A percentile compares a stretch with the other conserved stretches of the same genome.
Conservation (phyloP, 345 rosid genomes). For the Boechera divaricarpa region DNA sequence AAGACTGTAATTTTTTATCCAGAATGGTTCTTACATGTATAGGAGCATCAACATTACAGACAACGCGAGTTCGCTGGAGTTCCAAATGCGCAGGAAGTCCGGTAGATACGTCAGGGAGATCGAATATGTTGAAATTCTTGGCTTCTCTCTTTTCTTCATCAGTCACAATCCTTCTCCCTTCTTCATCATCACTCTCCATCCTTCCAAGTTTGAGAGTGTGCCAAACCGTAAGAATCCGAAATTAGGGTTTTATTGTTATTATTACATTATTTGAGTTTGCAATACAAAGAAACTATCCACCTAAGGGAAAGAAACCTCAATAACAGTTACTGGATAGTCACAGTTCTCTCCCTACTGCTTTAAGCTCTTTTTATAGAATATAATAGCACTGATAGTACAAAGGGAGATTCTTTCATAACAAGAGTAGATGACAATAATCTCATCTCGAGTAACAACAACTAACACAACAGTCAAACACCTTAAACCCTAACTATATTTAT, state of each 20-base stretch:
- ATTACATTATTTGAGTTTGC: too few species aligned
- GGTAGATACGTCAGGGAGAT: conserved; percentile 73
- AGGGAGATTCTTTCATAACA: neutral
- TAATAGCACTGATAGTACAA: neutral
- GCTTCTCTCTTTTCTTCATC: conserved; percentile 34
- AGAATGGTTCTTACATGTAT: conserved; percentile 54
- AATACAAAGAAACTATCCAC: too few species aligned
- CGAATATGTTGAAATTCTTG: conserved; percentile 47
- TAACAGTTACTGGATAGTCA: neutral
- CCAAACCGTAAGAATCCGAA: too few species aligned
- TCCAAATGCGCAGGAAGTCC: conserved; percentile 76
- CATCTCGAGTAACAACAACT: neutral
- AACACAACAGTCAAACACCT: conserved; percentile 12
- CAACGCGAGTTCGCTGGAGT: conserved; percentile 73
- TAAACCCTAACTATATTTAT: conserved; percentile 2
- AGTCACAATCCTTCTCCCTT: conserved; percentile 9
- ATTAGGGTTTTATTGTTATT: too few species aligned
- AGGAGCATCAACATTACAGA: conserved; percentile 75
- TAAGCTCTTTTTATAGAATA: neutral
- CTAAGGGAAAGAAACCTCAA: conserved; percentile 15
- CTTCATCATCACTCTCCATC: neutral
- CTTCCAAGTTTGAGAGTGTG: too few species aligned
- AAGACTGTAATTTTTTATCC: neutral
- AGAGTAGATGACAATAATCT: neutral
- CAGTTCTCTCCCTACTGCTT: conserved; percentile 22